Percentiles rank a stretch among this genome's conserved stretches.
Conservation (phyloP, 371 early-diverging fungal species). For the Synchytrium microbalum region DNA sequence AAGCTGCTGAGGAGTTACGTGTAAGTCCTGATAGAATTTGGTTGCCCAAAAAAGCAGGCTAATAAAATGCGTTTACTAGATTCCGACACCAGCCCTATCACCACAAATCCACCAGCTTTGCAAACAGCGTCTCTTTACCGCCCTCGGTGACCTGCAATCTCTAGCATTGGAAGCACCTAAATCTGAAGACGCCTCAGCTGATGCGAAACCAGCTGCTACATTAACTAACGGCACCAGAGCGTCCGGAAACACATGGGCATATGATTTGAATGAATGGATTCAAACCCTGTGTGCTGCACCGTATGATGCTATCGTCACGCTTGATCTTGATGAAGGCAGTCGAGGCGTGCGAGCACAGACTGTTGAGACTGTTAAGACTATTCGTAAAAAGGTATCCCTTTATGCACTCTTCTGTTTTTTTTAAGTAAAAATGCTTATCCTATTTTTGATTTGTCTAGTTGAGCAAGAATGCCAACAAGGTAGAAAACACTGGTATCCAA, state of each 20-base stretch:
- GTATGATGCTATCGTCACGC: not conserved
- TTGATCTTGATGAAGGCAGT: not conserved
- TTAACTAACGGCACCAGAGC: slow-evolving; percentile 56
- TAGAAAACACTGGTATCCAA: slow-evolving; percentile 27
- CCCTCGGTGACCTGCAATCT: slow-evolving; percentile 58
- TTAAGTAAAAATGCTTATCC: too few species aligned
- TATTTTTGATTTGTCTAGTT: too few species aligned
- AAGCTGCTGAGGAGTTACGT: slow-evolving; percentile 20
- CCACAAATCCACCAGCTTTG: slow-evolving; percentile 46
- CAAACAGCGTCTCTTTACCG: slow-evolving; percentile 48
- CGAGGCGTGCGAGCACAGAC: not conserved
- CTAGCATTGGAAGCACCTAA: slow-evolving; percentile 37
- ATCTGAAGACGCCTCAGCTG: slow-evolving; percentile 6
- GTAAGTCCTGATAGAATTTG: slow-evolving; percentile 32
- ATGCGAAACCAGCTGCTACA: slow-evolving; percentile 37
- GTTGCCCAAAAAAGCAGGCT: too few species aligned
- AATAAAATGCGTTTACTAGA: slow-evolving; percentile 7
- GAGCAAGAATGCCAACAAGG: slow-evolving; percentile 8
- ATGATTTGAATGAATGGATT: not conserved
- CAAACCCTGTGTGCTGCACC: not conserved
- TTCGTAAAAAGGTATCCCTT: slow-evolving; percentile 22
- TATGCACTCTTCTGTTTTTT: slow-evolving; percentile 3
- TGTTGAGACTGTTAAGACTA: not conserved
- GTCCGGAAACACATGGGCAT: not conserved
- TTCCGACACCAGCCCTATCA: slow-evolving; percentile 52